Conservation (phyloP, 192 early-diverging fungal genomes). For the Backusella tuberculispora region DNA sequence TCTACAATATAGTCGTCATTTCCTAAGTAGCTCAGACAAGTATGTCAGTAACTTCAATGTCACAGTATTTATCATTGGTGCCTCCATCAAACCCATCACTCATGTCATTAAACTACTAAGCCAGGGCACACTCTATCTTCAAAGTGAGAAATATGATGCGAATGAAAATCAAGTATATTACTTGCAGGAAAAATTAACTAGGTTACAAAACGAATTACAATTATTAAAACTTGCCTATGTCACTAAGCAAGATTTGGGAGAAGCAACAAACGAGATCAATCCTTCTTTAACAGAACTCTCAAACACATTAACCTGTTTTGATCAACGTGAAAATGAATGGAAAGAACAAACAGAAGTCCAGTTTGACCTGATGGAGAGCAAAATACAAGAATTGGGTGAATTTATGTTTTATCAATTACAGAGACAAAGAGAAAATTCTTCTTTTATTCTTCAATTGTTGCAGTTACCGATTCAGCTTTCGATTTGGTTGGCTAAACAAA, state of each 20-base stretch:
- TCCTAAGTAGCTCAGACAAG: conserved; percentile 54
- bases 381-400: conserved; percentile 57
- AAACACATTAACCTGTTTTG: conserved; percentile 54
- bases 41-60: conserved; percentile 62
- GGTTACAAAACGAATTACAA: conserved; percentile 54
- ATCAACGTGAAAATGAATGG: conserved; percentile 56
- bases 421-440: background rate
- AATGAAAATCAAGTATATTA: conserved; percentile 50
- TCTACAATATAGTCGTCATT: conserved; percentile 54
- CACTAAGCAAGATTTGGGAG: conserved; percentile 57
- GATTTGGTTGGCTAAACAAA: background rate
- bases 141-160: conserved; percentile 50
- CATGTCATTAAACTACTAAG: conserved; percentile 53
- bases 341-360: conserved; percentile 55
- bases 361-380: conserved; percentile 52
- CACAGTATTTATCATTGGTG: conserved; percentile 59
- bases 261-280: conserved; percentile 48
- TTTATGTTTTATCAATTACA: conserved; percentile 45
- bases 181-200: conserved; percentile 47
- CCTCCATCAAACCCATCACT: conserved; percentile 54
- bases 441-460: background rate
- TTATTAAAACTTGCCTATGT: conserved; percentile 52
- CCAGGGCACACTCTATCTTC: conserved; percentile 54
- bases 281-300: conserved; percentile 56
- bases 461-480: conserved; percentile 1